Conservation (phyloP, 192 early-diverging fungal species). For the Gonapodya sp. region DNA sequence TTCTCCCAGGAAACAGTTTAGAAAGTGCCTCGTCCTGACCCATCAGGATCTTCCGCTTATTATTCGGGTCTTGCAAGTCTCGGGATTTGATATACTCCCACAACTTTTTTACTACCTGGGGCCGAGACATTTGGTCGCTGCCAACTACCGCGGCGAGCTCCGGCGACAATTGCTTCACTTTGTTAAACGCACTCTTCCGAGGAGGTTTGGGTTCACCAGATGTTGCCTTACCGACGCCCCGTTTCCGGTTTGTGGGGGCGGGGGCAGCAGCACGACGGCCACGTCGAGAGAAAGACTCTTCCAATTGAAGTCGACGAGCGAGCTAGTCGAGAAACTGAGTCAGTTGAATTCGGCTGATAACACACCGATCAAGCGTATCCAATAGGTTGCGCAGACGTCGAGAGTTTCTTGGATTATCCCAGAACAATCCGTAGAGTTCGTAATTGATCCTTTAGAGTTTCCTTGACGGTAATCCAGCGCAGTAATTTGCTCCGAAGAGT, state of each 20-base stretch:
- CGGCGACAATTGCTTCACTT: neutral
- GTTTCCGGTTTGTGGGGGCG: neutral
- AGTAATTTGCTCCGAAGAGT: too few species aligned
- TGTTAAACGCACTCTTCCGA: neutral
- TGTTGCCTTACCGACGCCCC: neutral
- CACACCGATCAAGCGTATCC: too few species aligned
- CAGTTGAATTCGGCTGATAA: too few species aligned
- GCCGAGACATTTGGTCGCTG: conserved; percentile 35
- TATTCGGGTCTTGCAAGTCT: conserved; percentile 40
- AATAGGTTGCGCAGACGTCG: too few species aligned
- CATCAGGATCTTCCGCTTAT: conserved; percentile 41
- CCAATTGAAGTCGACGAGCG: neutral
- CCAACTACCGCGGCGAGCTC: conserved; percentile 4
- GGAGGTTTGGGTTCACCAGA: neutral
- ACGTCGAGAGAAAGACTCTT: neutral
- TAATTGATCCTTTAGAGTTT: too few species aligned
- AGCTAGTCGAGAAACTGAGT: too few species aligned
- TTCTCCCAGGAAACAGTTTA: conserved; percentile 30
- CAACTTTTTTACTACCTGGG: conserved; percentile 47
- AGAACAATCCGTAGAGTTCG: too few species aligned
- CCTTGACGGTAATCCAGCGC: too few species aligned
- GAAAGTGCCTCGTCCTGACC: conserved; percentile 31
- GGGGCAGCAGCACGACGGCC: neutral
- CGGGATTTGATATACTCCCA: conserved; percentile 53
- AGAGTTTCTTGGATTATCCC: neutral